Evolutionary conservation across 108 stramenopile species (phyloP).

Genomic region (Conticribra guillardii): DNA sequence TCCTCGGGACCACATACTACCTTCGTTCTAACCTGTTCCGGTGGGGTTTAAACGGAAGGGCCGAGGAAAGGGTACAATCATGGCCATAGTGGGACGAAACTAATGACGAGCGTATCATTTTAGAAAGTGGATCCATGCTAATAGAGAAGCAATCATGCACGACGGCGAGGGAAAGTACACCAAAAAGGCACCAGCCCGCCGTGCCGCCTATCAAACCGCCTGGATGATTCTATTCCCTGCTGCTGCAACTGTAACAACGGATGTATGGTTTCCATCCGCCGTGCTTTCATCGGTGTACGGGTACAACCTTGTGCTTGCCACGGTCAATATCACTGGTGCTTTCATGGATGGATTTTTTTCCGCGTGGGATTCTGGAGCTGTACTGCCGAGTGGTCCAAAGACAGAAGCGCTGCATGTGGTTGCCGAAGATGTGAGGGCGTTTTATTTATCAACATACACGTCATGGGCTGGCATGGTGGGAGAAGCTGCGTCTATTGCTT

Average conservation of each 20-base stretch:
- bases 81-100: too few species aligned
- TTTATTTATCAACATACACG: constrained; percentile 33
- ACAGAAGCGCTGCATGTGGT: constrained; percentile 41
- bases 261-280: constrained; percentile 29
- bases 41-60: too few species aligned
- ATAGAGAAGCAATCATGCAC: too few species aligned
- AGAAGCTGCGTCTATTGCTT: constrained; percentile 32
- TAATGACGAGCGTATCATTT: too few species aligned
- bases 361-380: constrained; percentile 29
- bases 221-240: constrained; percentile 20
- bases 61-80: too few species aligned
- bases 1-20: too few species aligned
- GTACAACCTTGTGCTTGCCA: constrained; percentile 27
- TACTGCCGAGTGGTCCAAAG: constrained; percentile 23
- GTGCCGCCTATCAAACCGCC: constrained; percentile 6
- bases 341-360: constrained; percentile 47
- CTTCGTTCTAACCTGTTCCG: too few species aligned
- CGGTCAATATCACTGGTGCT: constrained; percentile 38
- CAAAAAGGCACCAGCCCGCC: constrained; percentile 21
- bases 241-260: constrained; percentile 34
- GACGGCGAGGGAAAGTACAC: constrained; percentile 29
- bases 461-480: constrained; percentile 42
- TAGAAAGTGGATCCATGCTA: too few species aligned
- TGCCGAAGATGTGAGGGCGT: constrained; percentile 29
- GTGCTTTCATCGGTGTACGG: constrained; percentile 22